Evolutionary conservation across 2,329 filamentous ascomycete species (phyloP).

Genomic region (Aaosphaeria pasadenensis): DNA sequence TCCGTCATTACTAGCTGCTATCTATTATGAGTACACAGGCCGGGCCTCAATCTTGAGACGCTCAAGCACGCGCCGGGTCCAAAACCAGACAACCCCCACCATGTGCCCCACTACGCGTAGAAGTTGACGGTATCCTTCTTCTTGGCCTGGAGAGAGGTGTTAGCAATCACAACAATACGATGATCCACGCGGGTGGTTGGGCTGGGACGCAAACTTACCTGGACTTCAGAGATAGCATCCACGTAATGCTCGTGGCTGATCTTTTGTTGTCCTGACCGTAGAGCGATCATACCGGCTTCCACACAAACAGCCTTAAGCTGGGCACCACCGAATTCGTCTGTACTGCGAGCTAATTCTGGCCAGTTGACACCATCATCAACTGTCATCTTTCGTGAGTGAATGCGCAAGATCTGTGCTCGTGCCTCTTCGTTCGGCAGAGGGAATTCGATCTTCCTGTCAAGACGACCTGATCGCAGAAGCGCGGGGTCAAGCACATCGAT

Average conservation of each 20-base stretch:
- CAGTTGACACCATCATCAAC: constrained; percentile 93
- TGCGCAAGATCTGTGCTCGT: constrained; percentile 92
- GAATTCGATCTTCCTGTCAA: constrained; percentile 98
- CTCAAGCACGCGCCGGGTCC: constrained; percentile 12
- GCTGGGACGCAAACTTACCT: constrained; percentile 42
- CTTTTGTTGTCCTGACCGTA: constrained; percentile 91
- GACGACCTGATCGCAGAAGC: constrained; percentile 82
- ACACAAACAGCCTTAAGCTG: constrained; percentile 98
- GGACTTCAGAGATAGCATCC: constrained; percentile 95
- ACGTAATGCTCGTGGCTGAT: constrained; percentile 98
- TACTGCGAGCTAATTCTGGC: constrained; percentile 91
- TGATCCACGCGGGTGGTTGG: neutral
- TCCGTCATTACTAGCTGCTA: constrained; percentile 21
- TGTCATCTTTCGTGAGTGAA: constrained; percentile 98
- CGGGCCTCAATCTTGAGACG: no score
- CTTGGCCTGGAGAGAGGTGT: constrained; percentile 52
- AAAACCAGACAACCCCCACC: constrained; percentile 11
- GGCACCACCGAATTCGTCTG: constrained; percentile 96
- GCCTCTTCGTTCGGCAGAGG: constrained; percentile 97
- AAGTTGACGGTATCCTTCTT: constrained; percentile 74
- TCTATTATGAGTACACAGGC: constrained; percentile 26
- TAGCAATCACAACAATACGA: neutral
- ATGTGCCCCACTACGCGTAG: constrained; percentile 30
- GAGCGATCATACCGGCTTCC: constrained; percentile 97
- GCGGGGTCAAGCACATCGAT: constrained; percentile 92